Base-by-base conservation (phyloP, 139 green algal genomes). In the Pleodorina starrii region DNA sequence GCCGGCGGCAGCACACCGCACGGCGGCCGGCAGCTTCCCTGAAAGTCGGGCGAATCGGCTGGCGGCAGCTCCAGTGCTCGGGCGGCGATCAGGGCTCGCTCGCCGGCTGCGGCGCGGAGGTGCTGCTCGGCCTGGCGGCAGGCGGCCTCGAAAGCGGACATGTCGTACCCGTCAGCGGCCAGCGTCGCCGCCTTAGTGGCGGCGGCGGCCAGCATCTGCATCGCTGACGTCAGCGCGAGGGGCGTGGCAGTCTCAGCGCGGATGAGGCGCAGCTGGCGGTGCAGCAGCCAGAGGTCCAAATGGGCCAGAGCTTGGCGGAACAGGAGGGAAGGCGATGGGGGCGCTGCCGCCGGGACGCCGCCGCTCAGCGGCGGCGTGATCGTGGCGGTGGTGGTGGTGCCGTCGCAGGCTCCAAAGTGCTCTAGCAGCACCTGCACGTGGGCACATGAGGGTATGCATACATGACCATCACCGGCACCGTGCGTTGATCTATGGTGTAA, bases 221-320 rank as follows among this genome's bases (percentile, higher is more conserved):
- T 90, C 63, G 78, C 81, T 10, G 74, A 77, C 40, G 80, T 90
- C 19, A 92, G 29, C 19, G 3, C 29, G 2, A 40, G 11, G 23
- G 86, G 43, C 14, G 57, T 81, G 82, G 88, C 84, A n/a, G 69
- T 74, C 2, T 40, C n/a, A 6, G 69, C 63, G 0, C 21, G 35
- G 23, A 91, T 12, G 35, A 75, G 42, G 21, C 35, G 21, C n/a
- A 86, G 50, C 72, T 93, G 74, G 10, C 63, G 66, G 35, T 54
- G 51, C 44, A 91, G 63, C 66, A 95, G 77, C 91, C 92, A 94
- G 36, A 94, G 86, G 11, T 92, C 74, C 27, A 94, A 60, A 78
- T 92, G 87, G 0, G 85, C 63, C 66, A 91, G 32, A 35, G 88
- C 72, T 23, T 51, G 32, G n/a, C 23, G 46, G 35, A 88, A 60